Evolutionary conservation across 148 eudicot genomes (phyloP).

Genomic region (Tetragonia tetragonoides): DNA sequence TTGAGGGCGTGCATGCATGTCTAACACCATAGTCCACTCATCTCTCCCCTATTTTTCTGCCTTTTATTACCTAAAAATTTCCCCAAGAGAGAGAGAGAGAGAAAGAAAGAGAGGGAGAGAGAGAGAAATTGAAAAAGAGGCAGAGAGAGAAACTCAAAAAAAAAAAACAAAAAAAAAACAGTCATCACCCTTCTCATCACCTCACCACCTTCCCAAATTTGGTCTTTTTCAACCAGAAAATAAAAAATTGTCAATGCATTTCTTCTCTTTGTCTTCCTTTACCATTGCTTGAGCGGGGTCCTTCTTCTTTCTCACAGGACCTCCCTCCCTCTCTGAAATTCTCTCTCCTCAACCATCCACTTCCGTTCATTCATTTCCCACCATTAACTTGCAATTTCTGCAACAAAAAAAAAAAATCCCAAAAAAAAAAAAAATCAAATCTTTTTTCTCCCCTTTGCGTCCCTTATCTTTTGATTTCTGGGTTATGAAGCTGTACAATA

Average conservation of each 20-base stretch:
- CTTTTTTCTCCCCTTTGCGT: not conserved
- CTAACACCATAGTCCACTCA: conserved; percentile 23
- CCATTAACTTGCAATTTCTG: not conserved
- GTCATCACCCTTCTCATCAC: not conserved
- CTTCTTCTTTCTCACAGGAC: conserved; percentile 19
- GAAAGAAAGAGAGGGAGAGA: not conserved
- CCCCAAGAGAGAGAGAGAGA: not conserved
- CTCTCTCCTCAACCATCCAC: conserved; percentile 10
- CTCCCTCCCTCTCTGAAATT: not conserved
- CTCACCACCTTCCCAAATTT: conserved; percentile 13
- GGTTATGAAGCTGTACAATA: not conserved
- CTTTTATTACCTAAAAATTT: conserved; percentile 12
- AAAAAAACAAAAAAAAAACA: not conserved
- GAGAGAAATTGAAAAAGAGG: not conserved
- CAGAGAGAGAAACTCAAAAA: not conserved
- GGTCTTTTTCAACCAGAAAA: conserved; percentile 23
- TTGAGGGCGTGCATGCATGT: conserved; percentile 32
- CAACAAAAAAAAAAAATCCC: not conserved
- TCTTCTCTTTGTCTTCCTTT: conserved; percentile 18
- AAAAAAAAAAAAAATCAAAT: not conserved
- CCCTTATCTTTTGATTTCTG: not conserved
- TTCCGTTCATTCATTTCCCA: not conserved
- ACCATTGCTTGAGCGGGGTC: conserved; percentile 19
- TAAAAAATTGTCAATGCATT: conserved; percentile 10
- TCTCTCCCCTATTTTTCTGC: conserved; percentile 32